These are phyloP conservation scores for Gynandropsis gynandra DNA, from an alignment of 345 rosid genomes.

Conservation along the genomic window DNA sequence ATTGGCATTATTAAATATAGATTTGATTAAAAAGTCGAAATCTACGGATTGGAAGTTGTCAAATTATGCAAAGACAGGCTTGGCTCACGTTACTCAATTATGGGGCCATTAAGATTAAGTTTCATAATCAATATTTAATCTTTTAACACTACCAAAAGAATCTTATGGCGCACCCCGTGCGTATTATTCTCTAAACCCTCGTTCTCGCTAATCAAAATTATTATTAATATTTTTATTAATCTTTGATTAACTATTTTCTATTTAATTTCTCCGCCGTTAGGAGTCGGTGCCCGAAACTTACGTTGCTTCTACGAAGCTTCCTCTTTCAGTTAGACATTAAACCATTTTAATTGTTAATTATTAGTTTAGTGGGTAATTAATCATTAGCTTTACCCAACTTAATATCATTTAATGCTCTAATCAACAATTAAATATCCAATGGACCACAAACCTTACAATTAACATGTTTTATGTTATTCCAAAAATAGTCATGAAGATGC, in stretches of 20 bases:
- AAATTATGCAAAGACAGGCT: slow-evolving; percentile 36
- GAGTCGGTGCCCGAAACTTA: slow-evolving; percentile 43
- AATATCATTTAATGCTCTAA: neutral
- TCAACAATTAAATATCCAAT: too few species aligned
- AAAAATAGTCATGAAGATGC: too few species aligned
- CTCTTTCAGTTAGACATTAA: slow-evolving; percentile 5
- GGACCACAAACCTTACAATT: too few species aligned
- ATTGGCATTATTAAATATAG: too few species aligned
- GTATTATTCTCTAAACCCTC: too few species aligned
- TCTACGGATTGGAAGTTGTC: slow-evolving; percentile 22
- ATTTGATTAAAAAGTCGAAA: too few species aligned
- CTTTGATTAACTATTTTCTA: slow-evolving; percentile 5
- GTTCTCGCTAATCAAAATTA: too few species aligned
- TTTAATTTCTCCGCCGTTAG: slow-evolving; percentile 19
- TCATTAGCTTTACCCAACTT: neutral
- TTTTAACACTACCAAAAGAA: slow-evolving; percentile 27
- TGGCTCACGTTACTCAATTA: slow-evolving; percentile 40
- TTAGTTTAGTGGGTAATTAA: neutral
- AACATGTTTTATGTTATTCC: too few species aligned
- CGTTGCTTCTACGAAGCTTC: slow-evolving; percentile 35
- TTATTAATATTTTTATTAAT: neutral
- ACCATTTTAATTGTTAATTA: too few species aligned
- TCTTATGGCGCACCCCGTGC: slow-evolving; percentile 38
- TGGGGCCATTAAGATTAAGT: slow-evolving; percentile 4
- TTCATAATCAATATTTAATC: slow-evolving; percentile 28